Percentiles rank a stretch among this genome's conserved stretches.
Evolutionary conservation across 148 eudicot species (phyloP).

Genomic region (Arctostaphylos glauca): DNA sequence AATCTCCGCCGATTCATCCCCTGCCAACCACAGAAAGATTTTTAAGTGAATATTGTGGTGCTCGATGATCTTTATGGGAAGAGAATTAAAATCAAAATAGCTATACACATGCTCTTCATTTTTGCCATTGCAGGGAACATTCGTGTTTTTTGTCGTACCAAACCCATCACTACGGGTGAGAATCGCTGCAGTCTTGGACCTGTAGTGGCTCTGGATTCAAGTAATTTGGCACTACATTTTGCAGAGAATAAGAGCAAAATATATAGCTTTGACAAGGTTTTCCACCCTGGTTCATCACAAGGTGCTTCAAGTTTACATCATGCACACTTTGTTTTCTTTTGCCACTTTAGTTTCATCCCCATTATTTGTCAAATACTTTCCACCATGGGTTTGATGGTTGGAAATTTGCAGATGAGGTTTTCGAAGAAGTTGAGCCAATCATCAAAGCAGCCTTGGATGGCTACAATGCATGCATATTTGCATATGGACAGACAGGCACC

Average conservation of each 20-base stretch:
- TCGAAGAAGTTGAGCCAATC: neutral
- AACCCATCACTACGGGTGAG: neutral
- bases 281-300: constrained; percentile 4
- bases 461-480: neutral
- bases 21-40: neutral
- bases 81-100: neutral
- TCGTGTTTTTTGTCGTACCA: neutral
- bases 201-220: neutral
- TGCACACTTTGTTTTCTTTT: neutral
- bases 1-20: neutral
- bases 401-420: constrained; percentile 6
- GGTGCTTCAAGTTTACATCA: neutral
- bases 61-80: neutral
- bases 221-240: neutral
- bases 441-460: constrained; percentile 4
- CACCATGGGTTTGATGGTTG: neutral
- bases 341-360: neutral
- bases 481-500: neutral
- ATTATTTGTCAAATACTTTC: neutral
- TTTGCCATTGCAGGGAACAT: constrained; percentile 5
- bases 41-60: neutral
- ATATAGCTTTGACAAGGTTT: constrained; percentile 1
- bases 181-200: neutral
- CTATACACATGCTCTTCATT: neutral
- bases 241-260: neutral